Conservation (phyloP, 768 basidiomycete species). For the Leccinum subgranulosum region DNA sequence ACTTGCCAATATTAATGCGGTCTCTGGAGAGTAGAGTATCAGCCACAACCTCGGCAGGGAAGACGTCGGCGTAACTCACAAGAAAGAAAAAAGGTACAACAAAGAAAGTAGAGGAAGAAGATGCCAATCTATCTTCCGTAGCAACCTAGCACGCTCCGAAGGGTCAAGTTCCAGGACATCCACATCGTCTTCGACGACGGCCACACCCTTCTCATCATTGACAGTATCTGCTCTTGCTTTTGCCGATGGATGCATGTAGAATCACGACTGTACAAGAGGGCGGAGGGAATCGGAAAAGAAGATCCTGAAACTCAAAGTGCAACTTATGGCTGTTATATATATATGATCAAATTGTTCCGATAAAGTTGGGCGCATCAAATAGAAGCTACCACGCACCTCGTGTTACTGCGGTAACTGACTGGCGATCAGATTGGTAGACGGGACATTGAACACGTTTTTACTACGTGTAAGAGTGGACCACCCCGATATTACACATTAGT, state of each 20-base stretch:
- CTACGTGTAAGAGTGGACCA: background rate
- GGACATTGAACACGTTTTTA: background rate
- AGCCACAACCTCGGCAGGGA: background rate
- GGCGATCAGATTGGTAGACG: background rate
- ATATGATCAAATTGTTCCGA: background rate
- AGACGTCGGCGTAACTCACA: slow-evolving; percentile 8
- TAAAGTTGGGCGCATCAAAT: background rate
- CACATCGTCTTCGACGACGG: background rate
- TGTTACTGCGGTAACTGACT: background rate
- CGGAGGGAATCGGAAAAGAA: background rate
- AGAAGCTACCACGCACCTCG: background rate
- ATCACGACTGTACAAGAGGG: background rate
- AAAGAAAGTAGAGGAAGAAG: slow-evolving; percentile 17
- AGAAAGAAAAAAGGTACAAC: slow-evolving; percentile 15
- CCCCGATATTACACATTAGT: background rate
- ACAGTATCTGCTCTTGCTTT: background rate
- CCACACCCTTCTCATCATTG: background rate
- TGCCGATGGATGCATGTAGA: background rate
- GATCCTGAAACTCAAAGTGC: background rate
- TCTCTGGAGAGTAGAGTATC: slow-evolving; percentile 28
- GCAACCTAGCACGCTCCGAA: slow-evolving; percentile 4
- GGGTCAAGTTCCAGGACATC: background rate
- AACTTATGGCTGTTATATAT: background rate
- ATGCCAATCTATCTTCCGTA: slow-evolving; percentile 21
- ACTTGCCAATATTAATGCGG: slow-evolving; percentile 43